Base-by-base conservation (phyloP, 352 stramenopile genomes). In the Globisporangium cystogenes region DNA sequence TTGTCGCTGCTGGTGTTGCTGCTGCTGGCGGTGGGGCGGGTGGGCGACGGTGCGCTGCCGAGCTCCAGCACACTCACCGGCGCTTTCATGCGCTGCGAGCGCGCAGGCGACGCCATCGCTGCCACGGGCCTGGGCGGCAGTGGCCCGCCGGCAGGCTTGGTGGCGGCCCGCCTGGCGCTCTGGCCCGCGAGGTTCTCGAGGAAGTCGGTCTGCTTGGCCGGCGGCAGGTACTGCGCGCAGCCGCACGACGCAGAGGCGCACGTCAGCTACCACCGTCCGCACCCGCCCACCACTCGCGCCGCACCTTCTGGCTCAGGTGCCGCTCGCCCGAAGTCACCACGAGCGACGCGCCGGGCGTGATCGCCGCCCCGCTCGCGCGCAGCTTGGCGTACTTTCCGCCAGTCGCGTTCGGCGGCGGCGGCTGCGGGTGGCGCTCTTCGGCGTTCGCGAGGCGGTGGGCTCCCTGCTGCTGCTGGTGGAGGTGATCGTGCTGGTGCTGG, bases 341-440 rank as follows among this genome's bases (percentile, higher is more conserved):
- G 41, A 57, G 48, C n/a, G 51, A 63, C 23, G 43, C 56, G 37
- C 49, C 49, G 14, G 56, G 49, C 23, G 31, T 53, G 49, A 63
- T 58, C 43, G 35, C 2, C 26, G 15, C 24, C 26, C 56, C 56
- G n/a, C 56, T 63, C 31, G 56, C 31, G 14, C 43, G 56, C 33
- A 20, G 33, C 41, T 41, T 56, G 31, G 27, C 24, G 36, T 62
- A 52, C 41, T 56, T 62, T 14, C 18, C 7, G n/a, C 18, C 8
- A 12, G 5, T 1, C 16, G 33, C 24, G 20, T n/a, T 6, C 37
- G 29, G 24, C 39, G 20, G 15, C 46, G 29, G 14, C 16, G 2
- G n/a, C 7, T 21, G 18, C 8, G 11, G 8, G 6, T 26, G n/a
- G 20, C n/a, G 40, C 20, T 45, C 40, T 1, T 23, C 23, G 40